Evolutionary conservation across 2,329 filamentous ascomycete genomes (phyloP).

Genomic region (Xylaria sp.): DNA sequence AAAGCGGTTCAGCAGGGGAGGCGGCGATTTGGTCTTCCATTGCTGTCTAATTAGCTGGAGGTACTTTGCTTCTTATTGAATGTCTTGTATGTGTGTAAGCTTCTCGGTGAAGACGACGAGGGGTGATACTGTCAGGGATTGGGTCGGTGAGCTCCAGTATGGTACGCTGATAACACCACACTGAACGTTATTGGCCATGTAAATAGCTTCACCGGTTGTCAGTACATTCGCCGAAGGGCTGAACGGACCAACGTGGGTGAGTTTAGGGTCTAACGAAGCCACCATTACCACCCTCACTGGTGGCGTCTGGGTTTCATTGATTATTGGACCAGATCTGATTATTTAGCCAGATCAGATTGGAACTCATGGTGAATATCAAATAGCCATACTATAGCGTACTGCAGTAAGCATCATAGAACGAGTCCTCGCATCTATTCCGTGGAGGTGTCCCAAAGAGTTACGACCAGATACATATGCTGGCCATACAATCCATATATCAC

Average conservation of each 20-base stretch:
- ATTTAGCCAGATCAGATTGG: too few relatives aligned
- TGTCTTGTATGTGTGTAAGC: not conserved
- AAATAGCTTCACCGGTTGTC: not conserved
- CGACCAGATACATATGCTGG: not conserved
- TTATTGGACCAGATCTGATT: not conserved
- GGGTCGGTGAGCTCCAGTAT: not conserved
- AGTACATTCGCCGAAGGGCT: not conserved
- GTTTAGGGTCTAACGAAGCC: not conserved
- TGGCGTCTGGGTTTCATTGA: too few relatives aligned
- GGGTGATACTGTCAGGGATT: not conserved
- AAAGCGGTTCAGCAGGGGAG: not conserved
- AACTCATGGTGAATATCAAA: too few relatives aligned
- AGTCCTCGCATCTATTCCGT: too few relatives aligned
- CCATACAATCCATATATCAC: not conserved
- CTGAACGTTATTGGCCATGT: not conserved
- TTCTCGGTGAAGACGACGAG: not conserved
- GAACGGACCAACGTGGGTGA: not conserved
- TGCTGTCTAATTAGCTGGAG: not conserved
- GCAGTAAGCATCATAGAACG: too few relatives aligned
- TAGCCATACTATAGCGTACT: not conserved
- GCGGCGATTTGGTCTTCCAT: not conserved
- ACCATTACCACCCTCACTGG: not conserved
- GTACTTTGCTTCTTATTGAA: not conserved
- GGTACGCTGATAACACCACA: not conserved
- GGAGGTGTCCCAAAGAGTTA: not conserved